Evolutionary conservation across 2,329 filamentous ascomycete genomes (phyloP).

Genomic region (Lojkania enalia): DNA sequence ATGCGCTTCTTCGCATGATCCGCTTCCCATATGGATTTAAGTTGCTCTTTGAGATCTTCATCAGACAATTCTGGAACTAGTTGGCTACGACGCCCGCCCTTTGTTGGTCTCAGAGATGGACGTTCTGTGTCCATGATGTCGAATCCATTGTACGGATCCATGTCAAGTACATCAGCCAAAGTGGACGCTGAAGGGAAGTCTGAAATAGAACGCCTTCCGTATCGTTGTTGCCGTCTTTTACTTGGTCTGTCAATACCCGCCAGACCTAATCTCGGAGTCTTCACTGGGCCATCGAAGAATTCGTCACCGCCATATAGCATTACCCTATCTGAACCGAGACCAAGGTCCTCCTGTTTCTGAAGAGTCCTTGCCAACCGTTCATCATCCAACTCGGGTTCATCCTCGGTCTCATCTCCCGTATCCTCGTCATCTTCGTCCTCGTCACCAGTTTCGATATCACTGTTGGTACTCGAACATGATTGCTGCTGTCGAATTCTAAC

Average conservation of each 20-base stretch:
- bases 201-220: conserved; percentile 18
- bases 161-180: conserved; percentile 62
- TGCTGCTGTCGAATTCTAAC: conserved; percentile 25
- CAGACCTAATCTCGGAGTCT: conserved; percentile 14
- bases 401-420: conserved; percentile 48
- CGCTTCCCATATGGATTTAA: conserved; percentile 48
- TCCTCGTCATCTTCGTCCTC: conserved; percentile 46
- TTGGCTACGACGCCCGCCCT: conserved; percentile 63
- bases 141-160: conserved; percentile 68
- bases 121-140: conserved; percentile 84
- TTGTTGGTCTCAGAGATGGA: conserved; percentile 66
- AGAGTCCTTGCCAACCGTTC: conserved; percentile 65
- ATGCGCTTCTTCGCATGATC: conserved; percentile 52
- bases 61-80: conserved; percentile 53
- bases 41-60: conserved; percentile 46
- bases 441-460: conserved; percentile 36
- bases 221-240: conserved; percentile 25
- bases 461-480: conserved; percentile 18
- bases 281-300: conserved; percentile 41
- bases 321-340: conserved; percentile 62
- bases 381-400: conserved; percentile 55
- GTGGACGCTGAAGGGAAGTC: conserved; percentile 58
- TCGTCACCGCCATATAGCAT: conserved; percentile 59
- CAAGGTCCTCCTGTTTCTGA: conserved; percentile 65
- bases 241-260: conserved; percentile 33